Evolutionary conservation across 2,329 filamentous ascomycete species (phyloP).

Genomic region (Tolypocladium ophioglossoides): DNA sequence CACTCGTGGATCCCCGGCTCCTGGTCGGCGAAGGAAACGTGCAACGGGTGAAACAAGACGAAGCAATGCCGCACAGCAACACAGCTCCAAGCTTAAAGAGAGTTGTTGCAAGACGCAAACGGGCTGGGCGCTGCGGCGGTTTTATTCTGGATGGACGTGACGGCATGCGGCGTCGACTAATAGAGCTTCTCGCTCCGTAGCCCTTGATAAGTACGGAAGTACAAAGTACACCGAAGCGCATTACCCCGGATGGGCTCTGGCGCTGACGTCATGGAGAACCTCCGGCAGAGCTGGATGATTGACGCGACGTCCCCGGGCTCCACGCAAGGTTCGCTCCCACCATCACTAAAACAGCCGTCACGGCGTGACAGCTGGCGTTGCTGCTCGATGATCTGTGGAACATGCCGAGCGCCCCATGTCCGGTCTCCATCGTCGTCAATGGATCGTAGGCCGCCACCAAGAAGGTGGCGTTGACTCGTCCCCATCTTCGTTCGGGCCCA

Average conservation of each 20-base stretch:
- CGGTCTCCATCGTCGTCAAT: neutral
- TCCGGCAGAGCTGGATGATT: constrained; percentile 6
- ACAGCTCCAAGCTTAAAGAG: neutral
- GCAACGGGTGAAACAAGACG: neutral
- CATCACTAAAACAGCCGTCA: neutral
- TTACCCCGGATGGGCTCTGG: constrained; percentile 1
- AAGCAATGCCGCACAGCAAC: neutral
- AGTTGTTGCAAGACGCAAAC: neutral
- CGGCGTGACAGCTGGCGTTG: too few species aligned
- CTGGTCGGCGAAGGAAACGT: neutral
- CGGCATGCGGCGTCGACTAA: too few species aligned
- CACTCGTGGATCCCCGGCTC: neutral
- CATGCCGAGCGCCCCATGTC: neutral
- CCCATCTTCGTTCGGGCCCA: neutral
- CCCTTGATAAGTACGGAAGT: too few species aligned
- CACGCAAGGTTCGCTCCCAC: neutral
- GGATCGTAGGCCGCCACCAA: too few species aligned
- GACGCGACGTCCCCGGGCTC: constrained; percentile 7
- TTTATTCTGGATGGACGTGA: neutral
- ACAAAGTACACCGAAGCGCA: too few species aligned
- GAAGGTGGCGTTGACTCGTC: neutral
- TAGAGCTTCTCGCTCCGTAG: too few species aligned
- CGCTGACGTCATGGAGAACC: constrained; percentile 13
- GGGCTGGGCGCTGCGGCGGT: neutral
- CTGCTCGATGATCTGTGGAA: neutral